Percentiles rank a stretch among this genome's conserved stretches.
These are phyloP conservation scores for Malassezia dermatis DNA, from an alignment of 1,284 basidiomycete species.

Conservation along the genomic window DNA sequence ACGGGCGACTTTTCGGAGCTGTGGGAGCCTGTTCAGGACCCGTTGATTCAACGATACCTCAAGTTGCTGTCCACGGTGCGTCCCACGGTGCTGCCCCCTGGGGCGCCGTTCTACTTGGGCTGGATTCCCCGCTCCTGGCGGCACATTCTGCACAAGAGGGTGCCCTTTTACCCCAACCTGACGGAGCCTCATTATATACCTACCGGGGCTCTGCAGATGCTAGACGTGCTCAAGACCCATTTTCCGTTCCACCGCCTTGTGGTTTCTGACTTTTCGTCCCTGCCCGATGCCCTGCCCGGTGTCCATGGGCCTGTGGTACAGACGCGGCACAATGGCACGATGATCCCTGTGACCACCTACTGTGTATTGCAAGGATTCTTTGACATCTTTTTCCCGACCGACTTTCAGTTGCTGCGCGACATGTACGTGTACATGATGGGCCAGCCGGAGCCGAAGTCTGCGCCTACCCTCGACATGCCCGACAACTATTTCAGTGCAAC, in stretches of 20 bases:
- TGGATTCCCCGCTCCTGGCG: constrained; percentile 53
- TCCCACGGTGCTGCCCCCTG: not conserved
- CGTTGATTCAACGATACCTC: constrained; percentile 63
- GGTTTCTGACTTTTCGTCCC: constrained; percentile 77
- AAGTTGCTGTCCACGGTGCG: constrained; percentile 17
- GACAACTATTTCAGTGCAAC: constrained; percentile 3
- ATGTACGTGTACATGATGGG: constrained; percentile 37
- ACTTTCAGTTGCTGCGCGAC: constrained; percentile 62
- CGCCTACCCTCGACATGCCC: not conserved
- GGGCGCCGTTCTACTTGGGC: constrained; percentile 54
- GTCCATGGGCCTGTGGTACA: constrained; percentile 89
- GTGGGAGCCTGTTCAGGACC: constrained; percentile 75
- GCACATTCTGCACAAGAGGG: constrained; percentile 20
- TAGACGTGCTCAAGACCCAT: constrained; percentile 67
- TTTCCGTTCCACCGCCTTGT: constrained; percentile 87
- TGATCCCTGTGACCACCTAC: constrained; percentile 71
- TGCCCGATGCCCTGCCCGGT: constrained; percentile 76
- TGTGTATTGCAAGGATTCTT: constrained; percentile 92
- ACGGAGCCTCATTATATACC: constrained; percentile 83
- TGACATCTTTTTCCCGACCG: constrained; percentile 97
- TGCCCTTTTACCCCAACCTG: constrained; percentile 72
- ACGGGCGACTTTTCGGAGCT: constrained; percentile 75
- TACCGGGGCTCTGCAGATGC: constrained; percentile 74
- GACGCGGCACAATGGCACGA: constrained; percentile 71
- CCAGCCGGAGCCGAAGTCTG: not conserved